phyloP scores from a whole-genome alignment of 306 rosid species.

The Quercus suber region DNA sequence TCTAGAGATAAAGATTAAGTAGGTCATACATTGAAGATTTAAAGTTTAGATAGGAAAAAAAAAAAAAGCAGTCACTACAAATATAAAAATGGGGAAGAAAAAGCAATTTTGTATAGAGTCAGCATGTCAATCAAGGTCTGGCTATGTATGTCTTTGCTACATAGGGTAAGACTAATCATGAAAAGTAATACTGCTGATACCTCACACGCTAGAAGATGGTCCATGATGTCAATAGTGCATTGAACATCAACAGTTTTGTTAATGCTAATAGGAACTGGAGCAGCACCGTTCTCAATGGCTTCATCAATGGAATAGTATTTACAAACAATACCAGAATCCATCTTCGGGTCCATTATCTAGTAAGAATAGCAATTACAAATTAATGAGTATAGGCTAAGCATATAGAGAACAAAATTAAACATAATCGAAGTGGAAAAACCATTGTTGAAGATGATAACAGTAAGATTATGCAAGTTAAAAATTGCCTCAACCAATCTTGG shows the following conservation, averaged over 20 bases:
- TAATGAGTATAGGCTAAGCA: neutral
- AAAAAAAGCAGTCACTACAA: neutral
- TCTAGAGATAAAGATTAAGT: constrained; percentile 13
- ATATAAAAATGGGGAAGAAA: neutral
- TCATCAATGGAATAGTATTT: constrained; percentile 89
- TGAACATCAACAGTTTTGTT: constrained; percentile 70
- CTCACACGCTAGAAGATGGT: constrained; percentile 96
- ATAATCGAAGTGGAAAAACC: neutral
- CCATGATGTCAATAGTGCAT: constrained; percentile 79
- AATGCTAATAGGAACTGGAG: constrained; percentile 81
- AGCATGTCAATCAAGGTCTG: neutral
- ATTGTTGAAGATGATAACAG: neutral
- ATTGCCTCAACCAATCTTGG: constrained; percentile 81
- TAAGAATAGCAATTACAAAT: constrained; percentile 16
- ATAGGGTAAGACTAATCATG: constrained; percentile 9
- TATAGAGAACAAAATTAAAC: neutral
- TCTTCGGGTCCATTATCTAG: constrained; percentile 99
- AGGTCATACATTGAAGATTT: neutral
- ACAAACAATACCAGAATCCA: constrained; percentile 89
- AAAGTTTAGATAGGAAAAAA: neutral
- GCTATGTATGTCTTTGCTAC: neutral
- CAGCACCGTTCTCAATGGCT: constrained; percentile 93
- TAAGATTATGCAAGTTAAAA: neutral
- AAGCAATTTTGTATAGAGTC: neutral
- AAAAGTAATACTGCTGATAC: constrained; percentile 38